These are phyloP conservation scores for Fusarium camptoceras DNA, from an alignment of 2,329 filamentous ascomycete genomes.

Conservation along the genomic window DNA sequence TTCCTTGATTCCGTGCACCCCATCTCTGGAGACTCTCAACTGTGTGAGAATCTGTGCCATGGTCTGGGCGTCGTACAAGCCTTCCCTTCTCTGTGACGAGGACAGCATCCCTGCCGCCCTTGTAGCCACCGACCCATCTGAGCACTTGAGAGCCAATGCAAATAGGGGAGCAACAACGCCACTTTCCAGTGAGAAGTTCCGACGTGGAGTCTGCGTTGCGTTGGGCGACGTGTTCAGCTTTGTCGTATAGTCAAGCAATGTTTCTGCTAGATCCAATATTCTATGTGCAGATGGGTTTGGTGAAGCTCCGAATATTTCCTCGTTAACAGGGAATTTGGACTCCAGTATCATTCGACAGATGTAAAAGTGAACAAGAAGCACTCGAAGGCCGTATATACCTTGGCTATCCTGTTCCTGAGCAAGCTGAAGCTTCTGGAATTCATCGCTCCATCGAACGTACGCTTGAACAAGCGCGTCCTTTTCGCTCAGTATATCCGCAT, in stretches of 20 bases:
- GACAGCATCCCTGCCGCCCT: conserved; percentile 22
- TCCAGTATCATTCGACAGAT: conserved; percentile 22
- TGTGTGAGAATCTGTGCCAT: conserved; percentile 16
- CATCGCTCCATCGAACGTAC: conserved; percentile 6
- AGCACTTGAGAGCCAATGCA: conserved; percentile 33
- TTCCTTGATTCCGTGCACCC: neutral
- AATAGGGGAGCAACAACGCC: conserved; percentile 34
- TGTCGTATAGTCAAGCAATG: conserved; percentile 1
- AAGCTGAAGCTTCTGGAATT: neutral
- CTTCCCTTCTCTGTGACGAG: conserved; percentile 24
- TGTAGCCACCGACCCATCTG: conserved; percentile 14
- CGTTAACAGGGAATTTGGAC: conserved; percentile 20
- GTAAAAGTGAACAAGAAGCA: conserved; percentile 20
- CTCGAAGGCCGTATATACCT: neutral
- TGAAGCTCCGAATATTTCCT: conserved; percentile 10
- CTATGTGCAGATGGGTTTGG: conserved; percentile 16
- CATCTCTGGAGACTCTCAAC: neutral
- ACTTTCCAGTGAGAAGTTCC: conserved; percentile 34
- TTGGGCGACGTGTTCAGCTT: conserved; percentile 3
- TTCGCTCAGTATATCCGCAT: conserved; percentile 2
- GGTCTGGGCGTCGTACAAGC: conserved; percentile 29
- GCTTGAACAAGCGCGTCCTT: neutral
- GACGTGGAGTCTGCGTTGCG: conserved; percentile 16
- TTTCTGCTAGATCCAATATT: conserved; percentile 14
- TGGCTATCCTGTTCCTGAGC: neutral